A percentile compares a stretch with the other conserved stretches of the same genome.
Evolutionary conservation across 1,139 yeast species (phyloP).

Genomic region (Casaregolazyma suthepensis): DNA sequence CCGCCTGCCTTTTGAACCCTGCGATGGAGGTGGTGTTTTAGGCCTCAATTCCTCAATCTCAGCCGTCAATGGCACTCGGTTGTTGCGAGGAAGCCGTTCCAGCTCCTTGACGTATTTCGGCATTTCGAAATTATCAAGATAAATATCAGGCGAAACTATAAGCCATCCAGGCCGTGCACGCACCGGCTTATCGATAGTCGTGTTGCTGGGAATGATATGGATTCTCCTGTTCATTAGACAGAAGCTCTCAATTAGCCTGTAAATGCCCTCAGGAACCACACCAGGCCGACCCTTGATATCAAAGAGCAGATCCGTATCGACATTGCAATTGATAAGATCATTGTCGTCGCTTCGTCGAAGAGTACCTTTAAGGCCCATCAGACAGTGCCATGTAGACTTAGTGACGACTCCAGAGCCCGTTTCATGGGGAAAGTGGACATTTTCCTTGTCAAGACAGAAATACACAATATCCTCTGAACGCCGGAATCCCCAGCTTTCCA

Average conservation of each 20-base stretch:
- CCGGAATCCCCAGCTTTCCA: constrained; percentile 73
- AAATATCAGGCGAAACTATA: constrained; percentile 74
- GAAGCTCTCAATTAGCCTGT: constrained; percentile 84
- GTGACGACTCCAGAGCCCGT: constrained; percentile 15
- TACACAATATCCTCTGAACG: constrained; percentile 79
- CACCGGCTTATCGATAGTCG: constrained; percentile 42
- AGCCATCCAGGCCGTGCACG: constrained; percentile 87
- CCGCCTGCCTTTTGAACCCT: not conserved
- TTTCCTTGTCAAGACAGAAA: constrained; percentile 39
- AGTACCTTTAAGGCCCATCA: constrained; percentile 96
- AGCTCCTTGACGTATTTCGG: constrained; percentile 31
- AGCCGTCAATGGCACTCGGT: constrained; percentile 54
- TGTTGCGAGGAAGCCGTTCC: constrained; percentile 35
- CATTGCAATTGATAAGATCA: constrained; percentile 83
- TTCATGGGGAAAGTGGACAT: constrained; percentile 23
- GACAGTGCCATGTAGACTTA: constrained; percentile 71
- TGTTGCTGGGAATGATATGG: constrained; percentile 71
- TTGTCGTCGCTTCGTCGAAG: constrained; percentile 79
- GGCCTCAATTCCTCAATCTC: constrained; percentile 82
- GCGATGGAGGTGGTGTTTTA: constrained; percentile 52
- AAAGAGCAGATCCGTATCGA: constrained; percentile 81
- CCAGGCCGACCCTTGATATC: constrained; percentile 34
- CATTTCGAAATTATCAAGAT: constrained; percentile 63
- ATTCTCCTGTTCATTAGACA: constrained; percentile 73
- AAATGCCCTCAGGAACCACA: constrained; percentile 73